Conservation (phyloP, 2,329 filamentous ascomycete species). For the Cordyceps pruinosa region DNA sequence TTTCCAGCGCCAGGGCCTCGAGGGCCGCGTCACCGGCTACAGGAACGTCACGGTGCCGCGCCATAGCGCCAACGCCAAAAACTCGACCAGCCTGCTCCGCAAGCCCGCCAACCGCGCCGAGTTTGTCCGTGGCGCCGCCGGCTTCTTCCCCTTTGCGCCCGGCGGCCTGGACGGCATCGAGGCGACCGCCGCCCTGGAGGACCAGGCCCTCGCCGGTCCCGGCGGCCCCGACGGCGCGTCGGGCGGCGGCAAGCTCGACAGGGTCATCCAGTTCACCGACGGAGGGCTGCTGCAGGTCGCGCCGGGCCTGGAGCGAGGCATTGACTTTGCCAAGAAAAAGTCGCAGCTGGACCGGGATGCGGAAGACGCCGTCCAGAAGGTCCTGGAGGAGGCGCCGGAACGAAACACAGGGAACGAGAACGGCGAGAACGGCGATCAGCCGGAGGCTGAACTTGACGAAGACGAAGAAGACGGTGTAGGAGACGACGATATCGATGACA, state of each 20-base stretch:
- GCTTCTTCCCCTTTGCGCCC: constrained; percentile 90
- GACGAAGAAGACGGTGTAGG: constrained; percentile 30
- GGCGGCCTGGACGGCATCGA: constrained; percentile 84
- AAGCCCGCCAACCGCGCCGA: constrained; percentile 83
- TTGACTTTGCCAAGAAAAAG: constrained; percentile 60
- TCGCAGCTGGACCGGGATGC: constrained; percentile 50
- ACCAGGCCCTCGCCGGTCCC: constrained; percentile 56
- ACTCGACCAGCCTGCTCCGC: constrained; percentile 80
- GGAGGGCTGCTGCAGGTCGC: constrained; percentile 74
- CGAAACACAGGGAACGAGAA: constrained; percentile 26
- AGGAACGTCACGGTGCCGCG: constrained; percentile 89
- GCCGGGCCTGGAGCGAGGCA: constrained; percentile 73
- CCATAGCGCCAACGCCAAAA: constrained; percentile 85
- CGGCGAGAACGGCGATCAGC: constrained; percentile 22
- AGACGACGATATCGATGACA: constrained; percentile 68
- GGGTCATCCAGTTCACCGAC: constrained; percentile 76
- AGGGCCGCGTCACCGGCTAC: constrained; percentile 89
- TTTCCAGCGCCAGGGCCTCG: constrained; percentile 83
- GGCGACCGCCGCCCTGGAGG: constrained; percentile 76
- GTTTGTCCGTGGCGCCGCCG: constrained; percentile 86
- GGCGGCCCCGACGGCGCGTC: constrained; percentile 31
- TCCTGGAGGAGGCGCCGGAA: constrained; percentile 47
- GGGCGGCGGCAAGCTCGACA: constrained; percentile 59
- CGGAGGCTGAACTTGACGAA: constrained; percentile 28
- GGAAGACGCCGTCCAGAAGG: constrained; percentile 63